These are phyloP conservation scores for Santalum album DNA, from an alignment of 164 flowering plant species.

Conservation along the genomic window DNA sequence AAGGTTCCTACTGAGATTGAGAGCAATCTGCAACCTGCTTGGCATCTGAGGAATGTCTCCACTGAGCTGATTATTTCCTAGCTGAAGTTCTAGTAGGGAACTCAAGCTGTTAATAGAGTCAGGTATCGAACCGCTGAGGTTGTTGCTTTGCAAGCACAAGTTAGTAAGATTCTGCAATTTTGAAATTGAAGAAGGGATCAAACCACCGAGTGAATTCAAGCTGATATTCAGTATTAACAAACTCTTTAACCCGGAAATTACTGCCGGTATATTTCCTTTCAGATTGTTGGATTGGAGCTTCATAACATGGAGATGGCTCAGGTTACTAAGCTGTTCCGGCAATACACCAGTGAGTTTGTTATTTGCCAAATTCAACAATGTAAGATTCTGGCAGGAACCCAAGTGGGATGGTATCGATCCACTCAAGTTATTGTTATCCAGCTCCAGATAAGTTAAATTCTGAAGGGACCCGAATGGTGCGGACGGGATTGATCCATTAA, in stretches of 20 bases:
- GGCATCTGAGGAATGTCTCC: slow-evolving; percentile 58
- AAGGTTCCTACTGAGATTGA: slow-evolving; percentile 60
- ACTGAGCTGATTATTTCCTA: slow-evolving; percentile 39
- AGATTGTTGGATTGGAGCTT: slow-evolving; percentile 43
- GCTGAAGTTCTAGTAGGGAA: slow-evolving; percentile 46
- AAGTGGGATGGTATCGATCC: slow-evolving; percentile 43
- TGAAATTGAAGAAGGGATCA: slow-evolving; percentile 40
- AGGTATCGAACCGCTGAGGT: slow-evolving; percentile 51
- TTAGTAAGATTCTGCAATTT: slow-evolving; percentile 23
- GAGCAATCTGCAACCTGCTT: slow-evolving; percentile 31
- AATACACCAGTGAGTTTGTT: slow-evolving; percentile 37
- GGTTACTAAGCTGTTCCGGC: slow-evolving; percentile 38
- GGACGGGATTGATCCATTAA: slow-evolving; percentile 34
- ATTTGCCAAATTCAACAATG: slow-evolving; percentile 44
- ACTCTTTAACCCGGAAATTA: slow-evolving; percentile 19
- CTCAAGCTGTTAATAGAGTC: slow-evolving; percentile 15
- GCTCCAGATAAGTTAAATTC: slow-evolving; percentile 49
- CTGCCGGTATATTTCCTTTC: slow-evolving; percentile 39
- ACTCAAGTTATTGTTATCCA: slow-evolving; percentile 39
- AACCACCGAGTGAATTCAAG: slow-evolving; percentile 41
- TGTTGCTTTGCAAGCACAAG: slow-evolving; percentile 38
- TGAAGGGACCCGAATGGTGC: slow-evolving; percentile 13
- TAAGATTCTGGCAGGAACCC: slow-evolving; percentile 34
- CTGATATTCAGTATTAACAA: slow-evolving; percentile 43
- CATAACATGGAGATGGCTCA: slow-evolving; percentile 39